These are phyloP conservation scores for Arthrinium puccinioides DNA, from an alignment of 2,329 filamentous ascomycete species.

Conservation along the genomic window DNA sequence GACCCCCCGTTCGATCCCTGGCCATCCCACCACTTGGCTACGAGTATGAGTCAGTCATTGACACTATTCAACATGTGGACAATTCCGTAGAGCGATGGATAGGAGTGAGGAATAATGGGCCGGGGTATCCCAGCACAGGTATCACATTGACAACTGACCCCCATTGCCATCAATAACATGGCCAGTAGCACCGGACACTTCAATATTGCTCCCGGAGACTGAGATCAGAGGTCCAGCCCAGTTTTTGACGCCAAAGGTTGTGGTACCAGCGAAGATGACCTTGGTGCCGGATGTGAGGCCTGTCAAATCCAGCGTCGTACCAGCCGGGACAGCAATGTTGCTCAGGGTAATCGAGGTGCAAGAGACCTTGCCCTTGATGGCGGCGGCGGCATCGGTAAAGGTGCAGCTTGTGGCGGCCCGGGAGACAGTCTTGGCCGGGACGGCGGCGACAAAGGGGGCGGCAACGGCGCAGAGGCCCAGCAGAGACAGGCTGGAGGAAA, in stretches of 20 bases:
- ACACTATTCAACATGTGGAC: too few relatives aligned
- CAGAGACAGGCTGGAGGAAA: not conserved
- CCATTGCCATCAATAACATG: conserved; percentile 50
- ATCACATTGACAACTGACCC: too few relatives aligned
- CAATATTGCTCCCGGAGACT: conserved; percentile 49
- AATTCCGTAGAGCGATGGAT: too few relatives aligned
- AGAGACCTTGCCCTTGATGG: conserved; percentile 37
- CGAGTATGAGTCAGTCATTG: too few relatives aligned
- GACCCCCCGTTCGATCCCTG: conserved; percentile 51
- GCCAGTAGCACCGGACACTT: conserved; percentile 43
- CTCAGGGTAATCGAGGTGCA: conserved; percentile 49
- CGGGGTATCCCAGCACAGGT: too few relatives aligned
- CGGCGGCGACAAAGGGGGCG: not conserved
- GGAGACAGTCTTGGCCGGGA: not conserved
- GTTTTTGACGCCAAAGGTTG: conserved; percentile 59
- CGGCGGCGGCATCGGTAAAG: conserved; percentile 42
- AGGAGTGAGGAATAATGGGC: too few relatives aligned
- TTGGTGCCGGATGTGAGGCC: conserved; percentile 41
- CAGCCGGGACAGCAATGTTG: conserved; percentile 48
- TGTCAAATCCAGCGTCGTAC: conserved; percentile 51
- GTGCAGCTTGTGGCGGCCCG: conserved; percentile 32
- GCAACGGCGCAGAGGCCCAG: conserved; percentile 2
- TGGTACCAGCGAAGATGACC: conserved; percentile 44
- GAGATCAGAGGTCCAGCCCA: conserved; percentile 59
- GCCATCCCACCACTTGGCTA: conserved; percentile 54